Evolutionary conservation across 192 early-diverging fungal species (phyloP).

Genomic region (Rhizoclosmatium globosum): DNA sequence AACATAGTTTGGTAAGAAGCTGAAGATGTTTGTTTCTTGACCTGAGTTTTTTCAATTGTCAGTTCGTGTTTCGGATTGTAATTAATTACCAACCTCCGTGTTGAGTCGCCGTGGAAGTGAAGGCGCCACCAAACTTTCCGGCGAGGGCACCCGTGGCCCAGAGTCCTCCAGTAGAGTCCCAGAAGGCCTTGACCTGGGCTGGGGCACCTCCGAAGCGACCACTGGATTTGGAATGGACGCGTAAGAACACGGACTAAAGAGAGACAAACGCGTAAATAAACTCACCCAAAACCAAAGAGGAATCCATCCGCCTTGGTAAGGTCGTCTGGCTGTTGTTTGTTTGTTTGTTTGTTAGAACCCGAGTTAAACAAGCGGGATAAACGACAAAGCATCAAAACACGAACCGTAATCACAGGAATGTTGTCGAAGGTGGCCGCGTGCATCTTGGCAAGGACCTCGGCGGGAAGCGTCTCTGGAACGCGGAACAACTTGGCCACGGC

Average conservation of each 20-base stretch:
- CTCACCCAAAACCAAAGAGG: constrained; percentile 72
- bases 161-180: constrained; percentile 68
- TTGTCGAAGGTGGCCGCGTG: constrained; percentile 59
- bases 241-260: background rate
- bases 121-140: constrained; percentile 77
- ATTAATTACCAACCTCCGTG: constrained; percentile 54
- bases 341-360: background rate
- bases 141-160: constrained; percentile 64
- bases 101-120: constrained; percentile 78
- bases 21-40: constrained; percentile 56
- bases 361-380: background rate
- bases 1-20: constrained; percentile 44
- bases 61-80: too few relatives aligned
- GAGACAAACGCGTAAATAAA: background rate
- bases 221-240: background rate
- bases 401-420: constrained; percentile 58
- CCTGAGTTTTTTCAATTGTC: background rate
- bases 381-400: background rate
- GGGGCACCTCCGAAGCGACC: constrained; percentile 73
- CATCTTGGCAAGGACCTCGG: constrained; percentile 77
- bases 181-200: constrained; percentile 82
- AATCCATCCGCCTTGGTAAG: constrained; percentile 71
- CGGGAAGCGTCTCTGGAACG: constrained; percentile 70
- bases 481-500: constrained; percentile 62
- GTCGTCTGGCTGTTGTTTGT: constrained; percentile 44